Evolutionary conservation across 2,329 filamentous ascomycete species (phyloP).

Genomic region (Sclerotiophoma versabilis): DNA sequence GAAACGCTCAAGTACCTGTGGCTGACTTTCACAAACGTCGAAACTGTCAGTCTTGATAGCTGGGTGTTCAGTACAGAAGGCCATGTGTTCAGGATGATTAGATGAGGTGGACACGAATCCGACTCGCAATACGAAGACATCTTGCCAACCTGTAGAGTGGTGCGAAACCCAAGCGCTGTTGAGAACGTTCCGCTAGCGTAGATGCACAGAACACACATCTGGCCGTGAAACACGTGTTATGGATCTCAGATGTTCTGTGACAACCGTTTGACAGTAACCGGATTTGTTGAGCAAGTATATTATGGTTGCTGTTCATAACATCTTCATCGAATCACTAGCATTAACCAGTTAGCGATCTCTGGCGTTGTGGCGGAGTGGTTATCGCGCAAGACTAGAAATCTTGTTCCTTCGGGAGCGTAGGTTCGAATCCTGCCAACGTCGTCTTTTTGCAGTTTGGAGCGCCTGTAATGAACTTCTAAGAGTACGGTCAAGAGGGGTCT

Average conservation of each 20-base stretch:
- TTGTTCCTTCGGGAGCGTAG: constrained; percentile 53
- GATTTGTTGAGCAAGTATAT: too few species aligned
- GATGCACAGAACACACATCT: background rate
- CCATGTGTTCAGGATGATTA: constrained; percentile 50
- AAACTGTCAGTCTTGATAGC: constrained; percentile 48
- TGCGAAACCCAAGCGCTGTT: background rate
- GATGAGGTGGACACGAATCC: constrained; percentile 24
- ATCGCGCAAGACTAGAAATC: constrained; percentile 54
- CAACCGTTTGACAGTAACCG: too few species aligned
- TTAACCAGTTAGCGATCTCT: too few species aligned
- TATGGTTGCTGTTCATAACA: too few species aligned
- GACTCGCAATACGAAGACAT: background rate
- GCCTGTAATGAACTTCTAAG: too few species aligned
- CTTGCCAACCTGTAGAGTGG: background rate
- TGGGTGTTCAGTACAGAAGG: constrained; percentile 57
- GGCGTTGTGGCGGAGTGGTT: constrained; percentile 53
- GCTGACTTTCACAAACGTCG: constrained; percentile 48
- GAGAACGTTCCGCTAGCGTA: background rate
- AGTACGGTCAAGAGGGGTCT: too few species aligned
- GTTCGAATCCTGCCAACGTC: constrained; percentile 52
- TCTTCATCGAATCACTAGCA: too few species aligned
- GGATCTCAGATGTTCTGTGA: too few species aligned
- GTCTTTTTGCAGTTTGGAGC: constrained; percentile 29
- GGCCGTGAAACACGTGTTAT: too few species aligned
- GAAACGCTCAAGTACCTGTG: constrained; percentile 53